phyloP scores from a whole-genome alignment of 352 stramenopile genomes.

The Thraustochytrium sp. region DNA sequence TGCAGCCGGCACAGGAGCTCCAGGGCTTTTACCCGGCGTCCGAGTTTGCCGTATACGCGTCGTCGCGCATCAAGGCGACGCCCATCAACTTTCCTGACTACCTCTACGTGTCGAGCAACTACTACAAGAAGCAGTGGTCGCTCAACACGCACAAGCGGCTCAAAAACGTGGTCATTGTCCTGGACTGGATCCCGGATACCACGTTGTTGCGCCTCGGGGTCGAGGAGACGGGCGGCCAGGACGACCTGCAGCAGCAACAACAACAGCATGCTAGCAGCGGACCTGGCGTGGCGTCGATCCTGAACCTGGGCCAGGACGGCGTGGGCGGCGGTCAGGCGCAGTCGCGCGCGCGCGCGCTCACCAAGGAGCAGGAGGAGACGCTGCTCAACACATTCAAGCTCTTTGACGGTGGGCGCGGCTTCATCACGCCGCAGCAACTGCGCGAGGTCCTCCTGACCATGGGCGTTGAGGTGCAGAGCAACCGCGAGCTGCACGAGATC shows the following conservation, averaged over 20 bases:
- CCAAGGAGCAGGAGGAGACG: conserved; percentile 66
- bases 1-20: conserved; percentile 48
- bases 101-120: conserved; percentile 62
- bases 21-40: conserved; percentile 54
- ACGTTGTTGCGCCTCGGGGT: conserved; percentile 50
- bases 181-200: conserved; percentile 76
- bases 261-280: neutral
- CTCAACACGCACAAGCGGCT: conserved; percentile 69
- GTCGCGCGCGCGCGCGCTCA: conserved; percentile 52
- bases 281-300: neutral
- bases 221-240: conserved; percentile 51
- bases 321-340: neutral
- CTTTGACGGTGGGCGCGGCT: conserved; percentile 63
- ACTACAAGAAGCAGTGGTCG: conserved; percentile 73
- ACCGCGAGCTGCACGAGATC: conserved; percentile 46
- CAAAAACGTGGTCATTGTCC: conserved; percentile 83
- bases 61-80: conserved; percentile 52
- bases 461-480: conserved; percentile 67
- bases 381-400: conserved; percentile 69
- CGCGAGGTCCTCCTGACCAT: conserved; percentile 59
- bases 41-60: conserved; percentile 53
- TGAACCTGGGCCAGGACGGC: neutral
- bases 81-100: conserved; percentile 56
- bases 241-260: neutral
- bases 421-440: conserved; percentile 43